These are phyloP conservation scores for Soucietia sequanensis DNA, from an alignment of 805 yeast species.

Conservation along the genomic window DNA sequence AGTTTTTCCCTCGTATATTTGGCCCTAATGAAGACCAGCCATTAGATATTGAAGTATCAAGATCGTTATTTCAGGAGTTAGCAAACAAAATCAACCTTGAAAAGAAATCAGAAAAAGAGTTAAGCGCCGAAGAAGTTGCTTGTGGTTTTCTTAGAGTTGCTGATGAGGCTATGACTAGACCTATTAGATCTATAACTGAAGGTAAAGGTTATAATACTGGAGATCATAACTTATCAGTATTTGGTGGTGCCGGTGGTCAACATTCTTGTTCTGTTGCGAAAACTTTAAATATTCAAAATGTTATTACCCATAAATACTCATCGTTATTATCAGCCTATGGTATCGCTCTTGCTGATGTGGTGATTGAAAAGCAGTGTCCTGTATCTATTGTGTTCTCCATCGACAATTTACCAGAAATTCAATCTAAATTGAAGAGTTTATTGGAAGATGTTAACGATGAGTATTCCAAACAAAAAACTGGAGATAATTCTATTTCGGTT, in stretches of 20 bases:
- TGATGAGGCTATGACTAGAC: slow-evolving; percentile 87
- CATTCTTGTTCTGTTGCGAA: slow-evolving; percentile 79
- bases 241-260: slow-evolving; percentile 96
- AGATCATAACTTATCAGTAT: slow-evolving; percentile 71
- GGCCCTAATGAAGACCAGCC: slow-evolving; percentile 78
- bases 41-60: slow-evolving; percentile 56
- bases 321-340: slow-evolving; percentile 87
- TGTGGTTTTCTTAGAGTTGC: slow-evolving; percentile 81
- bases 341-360: slow-evolving; percentile 83
- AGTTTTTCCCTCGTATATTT: slow-evolving; percentile 75
- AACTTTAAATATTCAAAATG: slow-evolving; percentile 63
- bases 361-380: slow-evolving; percentile 76
- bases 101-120: slow-evolving; percentile 33
- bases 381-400: slow-evolving; percentile 44
- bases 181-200: slow-evolving; percentile 80
- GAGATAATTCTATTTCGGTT: slow-evolving; percentile 6
- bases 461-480: slow-evolving; percentile 13
- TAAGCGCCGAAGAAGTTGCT: slow-evolving; percentile 68
- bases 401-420: background rate
- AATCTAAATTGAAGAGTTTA: too few relatives aligned
- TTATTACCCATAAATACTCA: slow-evolving; percentile 76
- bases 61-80: slow-evolving; percentile 49
- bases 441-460: slow-evolving; percentile 10
- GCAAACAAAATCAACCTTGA: slow-evolving; percentile 57
- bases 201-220: slow-evolving; percentile 72